A percentile compares a stretch with the other conserved stretches of the same genome.
These are phyloP conservation scores for Mycena galericulata DNA, from an alignment of 768 basidiomycete genomes.

Conservation along the genomic window DNA sequence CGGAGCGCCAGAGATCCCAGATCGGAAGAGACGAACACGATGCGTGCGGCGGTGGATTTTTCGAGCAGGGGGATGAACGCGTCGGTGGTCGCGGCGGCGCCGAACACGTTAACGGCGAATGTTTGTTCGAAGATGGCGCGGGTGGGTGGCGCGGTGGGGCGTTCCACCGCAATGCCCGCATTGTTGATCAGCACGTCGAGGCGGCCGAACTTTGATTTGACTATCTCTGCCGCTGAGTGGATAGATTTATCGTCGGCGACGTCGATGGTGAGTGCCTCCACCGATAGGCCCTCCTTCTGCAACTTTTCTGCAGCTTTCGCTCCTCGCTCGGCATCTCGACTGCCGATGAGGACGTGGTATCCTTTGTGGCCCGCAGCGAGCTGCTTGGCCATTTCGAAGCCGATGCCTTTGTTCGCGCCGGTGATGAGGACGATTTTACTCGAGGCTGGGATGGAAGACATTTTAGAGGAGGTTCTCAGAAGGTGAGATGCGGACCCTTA, in stretches of 20 bases:
- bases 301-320: conserved; percentile 9
- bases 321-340: conserved; percentile 14
- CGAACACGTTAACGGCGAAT: conserved; percentile 16
- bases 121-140: conserved; percentile 8
- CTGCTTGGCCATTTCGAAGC: conserved; percentile 21
- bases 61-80: conserved; percentile 25
- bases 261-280: conserved; percentile 13
- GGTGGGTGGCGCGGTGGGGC: neutral
- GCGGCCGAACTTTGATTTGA: conserved; percentile 18
- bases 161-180: conserved; percentile 5
- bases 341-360: conserved; percentile 14
- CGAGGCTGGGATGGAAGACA: too few relatives aligned
- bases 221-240: conserved; percentile 15
- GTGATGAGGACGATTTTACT: conserved; percentile 32
- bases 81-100: conserved; percentile 16
- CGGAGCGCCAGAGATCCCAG: conserved; percentile 14
- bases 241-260: conserved; percentile 16
- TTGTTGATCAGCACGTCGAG: conserved; percentile 25
- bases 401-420: conserved; percentile 28
- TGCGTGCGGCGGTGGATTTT: conserved; percentile 8
- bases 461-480: too few relatives aligned
- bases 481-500: too few relatives aligned
- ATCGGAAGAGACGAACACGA: conserved; percentile 27
- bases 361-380: neutral
- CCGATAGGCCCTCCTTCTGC: neutral